Evolutionary conservation across 768 basidiomycete species (phyloP), one percentile per base, ranked within the genome.

Genomic region (Boletus sensibilis): DNA sequence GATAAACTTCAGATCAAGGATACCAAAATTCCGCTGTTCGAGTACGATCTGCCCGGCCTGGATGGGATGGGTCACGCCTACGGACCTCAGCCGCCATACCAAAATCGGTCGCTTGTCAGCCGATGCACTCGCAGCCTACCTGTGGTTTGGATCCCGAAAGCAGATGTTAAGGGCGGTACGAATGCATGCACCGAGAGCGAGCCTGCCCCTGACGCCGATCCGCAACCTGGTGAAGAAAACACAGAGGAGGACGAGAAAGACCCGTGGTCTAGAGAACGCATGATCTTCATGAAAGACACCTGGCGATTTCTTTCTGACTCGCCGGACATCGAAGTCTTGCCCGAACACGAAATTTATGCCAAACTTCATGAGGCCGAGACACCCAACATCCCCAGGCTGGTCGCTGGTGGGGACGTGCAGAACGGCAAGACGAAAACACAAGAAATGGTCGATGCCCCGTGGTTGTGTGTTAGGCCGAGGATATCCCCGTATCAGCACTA

Each of bases 211-310:
- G 27, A 29, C 3, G 10, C 9, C 16, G 25, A 11, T 44, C 18
- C 2, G 3, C 9, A 27, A 25, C 5, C 10, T 20, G 44, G 29
- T 13, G 18, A n/a, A 29, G 20, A 23, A 9, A 12, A n/a, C 18
- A 4, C 38, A 7, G 27, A 29, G 1, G 27, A 29, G 10, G n/a
- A 33, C 11, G 29, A 44, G 21, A 7, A 31, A 21, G 35, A 21
- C 0, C 52, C 52, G 1, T 58, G 50, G 44, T 29, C 18, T 4
- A 14, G 35, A 35, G 53, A 35, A 7, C 20, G 40, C 9, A 18
- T 33, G 0, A 14, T 59, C 18, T 59, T 51, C 18, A 10, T 56
- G 44, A 58, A 56, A 3, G 57, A 58, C 16, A 59, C 55, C 0
- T 53, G 47, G 47, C n/a, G 50, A n/a, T 57, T 49, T n/a, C 23